phyloP scores from a whole-genome alignment of 805 yeast species.

The Torulaspora maleeae region DNA sequence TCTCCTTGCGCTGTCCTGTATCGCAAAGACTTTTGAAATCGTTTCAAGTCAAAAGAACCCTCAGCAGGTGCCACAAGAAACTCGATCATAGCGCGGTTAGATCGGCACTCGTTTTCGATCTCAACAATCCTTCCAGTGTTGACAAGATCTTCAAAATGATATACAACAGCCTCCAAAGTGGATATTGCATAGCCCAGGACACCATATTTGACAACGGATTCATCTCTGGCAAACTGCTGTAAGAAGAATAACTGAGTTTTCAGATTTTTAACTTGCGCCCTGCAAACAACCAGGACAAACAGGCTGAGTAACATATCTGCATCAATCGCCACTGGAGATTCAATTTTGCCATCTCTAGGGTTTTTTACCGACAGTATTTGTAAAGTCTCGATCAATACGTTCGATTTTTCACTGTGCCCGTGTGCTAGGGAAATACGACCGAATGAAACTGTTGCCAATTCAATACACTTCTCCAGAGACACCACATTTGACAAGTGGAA shows the following conservation, averaged over 20 bases:
- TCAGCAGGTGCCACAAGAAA: slow-evolving; percentile 5
- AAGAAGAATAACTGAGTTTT: slow-evolving; percentile 65
- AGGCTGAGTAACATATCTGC: slow-evolving; percentile 80
- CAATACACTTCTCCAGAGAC: slow-evolving; percentile 42
- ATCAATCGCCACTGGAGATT: slow-evolving; percentile 43
- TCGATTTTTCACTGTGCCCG: slow-evolving; percentile 46
- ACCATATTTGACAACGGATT: slow-evolving; percentile 50
- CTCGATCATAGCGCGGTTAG: neutral
- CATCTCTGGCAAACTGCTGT: slow-evolving; percentile 47
- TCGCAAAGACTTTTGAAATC: slow-evolving; percentile 29
- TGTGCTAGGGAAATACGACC: slow-evolving; percentile 44
- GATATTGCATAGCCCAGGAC: slow-evolving; percentile 71
- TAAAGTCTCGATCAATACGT: slow-evolving; percentile 49
- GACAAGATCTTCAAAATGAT: slow-evolving; percentile 44
- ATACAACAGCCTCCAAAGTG: slow-evolving; percentile 76
- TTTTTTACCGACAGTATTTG: slow-evolving; percentile 41
- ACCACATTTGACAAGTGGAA: slow-evolving; percentile 31
- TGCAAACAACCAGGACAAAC: slow-evolving; percentile 63
- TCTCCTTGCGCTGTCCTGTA: slow-evolving; percentile 57
- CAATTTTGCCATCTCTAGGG: slow-evolving; percentile 14
- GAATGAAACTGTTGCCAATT: slow-evolving; percentile 50
- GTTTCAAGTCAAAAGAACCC: slow-evolving; percentile 23
- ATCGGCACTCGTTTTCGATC: slow-evolving; percentile 2
- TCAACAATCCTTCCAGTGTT: slow-evolving; percentile 4
- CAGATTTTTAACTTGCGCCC: slow-evolving; percentile 53